Conservation (phyloP, 129 eudicot genomes). For the Arctium lappa region DNA sequence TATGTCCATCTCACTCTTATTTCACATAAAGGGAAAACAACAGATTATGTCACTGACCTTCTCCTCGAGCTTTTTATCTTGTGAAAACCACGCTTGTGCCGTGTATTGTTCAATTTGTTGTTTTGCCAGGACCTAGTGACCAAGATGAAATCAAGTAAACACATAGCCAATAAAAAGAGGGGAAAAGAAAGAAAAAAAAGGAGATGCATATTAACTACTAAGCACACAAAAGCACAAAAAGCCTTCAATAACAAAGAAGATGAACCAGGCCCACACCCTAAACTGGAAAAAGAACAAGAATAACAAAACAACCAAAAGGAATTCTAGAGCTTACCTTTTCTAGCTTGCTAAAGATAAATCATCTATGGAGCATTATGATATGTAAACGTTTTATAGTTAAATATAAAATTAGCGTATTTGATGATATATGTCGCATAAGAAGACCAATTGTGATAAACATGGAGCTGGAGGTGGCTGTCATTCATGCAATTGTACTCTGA, state of each 20-base stretch:
- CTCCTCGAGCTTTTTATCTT: conserved; percentile 60
- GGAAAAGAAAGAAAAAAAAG: not conserved
- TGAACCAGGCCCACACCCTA: not conserved
- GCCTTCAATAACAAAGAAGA: not conserved
- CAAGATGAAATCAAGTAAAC: conserved; percentile 11
- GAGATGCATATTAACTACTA: not conserved
- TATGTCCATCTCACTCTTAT: not conserved
- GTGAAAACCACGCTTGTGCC: conserved; percentile 69
- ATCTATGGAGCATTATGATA: not conserved
- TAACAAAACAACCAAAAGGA: not conserved
- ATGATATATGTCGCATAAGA: no score
- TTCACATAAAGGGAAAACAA: not conserved
- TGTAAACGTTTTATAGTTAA: not conserved
- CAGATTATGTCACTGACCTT: conserved; percentile 44
- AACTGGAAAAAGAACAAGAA: not conserved
- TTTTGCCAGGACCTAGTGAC: conserved; percentile 52
- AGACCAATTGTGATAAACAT: no score
- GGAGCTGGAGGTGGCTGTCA: no score
- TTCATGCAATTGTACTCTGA: not conserved
- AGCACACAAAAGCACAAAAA: not conserved
- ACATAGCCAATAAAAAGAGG: not conserved
- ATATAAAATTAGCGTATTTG: not conserved
- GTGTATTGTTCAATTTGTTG: conserved; percentile 68
- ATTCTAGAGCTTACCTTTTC: not conserved
- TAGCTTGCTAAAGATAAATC: not conserved